phyloP scores from a whole-genome alignment of 2,329 filamentous ascomycete genomes.

The Didymosphaeria variabile region DNA sequence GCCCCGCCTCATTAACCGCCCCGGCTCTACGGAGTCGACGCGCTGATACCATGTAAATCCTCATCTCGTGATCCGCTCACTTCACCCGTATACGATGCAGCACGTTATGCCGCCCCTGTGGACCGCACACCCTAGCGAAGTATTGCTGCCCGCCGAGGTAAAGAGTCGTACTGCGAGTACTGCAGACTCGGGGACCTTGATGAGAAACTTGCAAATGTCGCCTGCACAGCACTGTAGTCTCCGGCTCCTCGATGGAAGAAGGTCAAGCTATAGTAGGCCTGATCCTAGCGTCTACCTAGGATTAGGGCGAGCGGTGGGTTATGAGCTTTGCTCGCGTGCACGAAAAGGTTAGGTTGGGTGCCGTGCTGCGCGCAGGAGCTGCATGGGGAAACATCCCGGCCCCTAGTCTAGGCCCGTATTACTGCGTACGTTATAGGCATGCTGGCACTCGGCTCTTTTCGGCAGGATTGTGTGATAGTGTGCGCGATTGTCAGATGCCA shows the following conservation, averaged over 20 bases:
- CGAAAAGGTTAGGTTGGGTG: not conserved
- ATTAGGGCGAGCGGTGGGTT: not conserved
- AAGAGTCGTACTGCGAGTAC: too few relatives aligned
- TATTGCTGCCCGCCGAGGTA: not conserved
- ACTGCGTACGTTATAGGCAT: not conserved
- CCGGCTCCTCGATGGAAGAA: too few relatives aligned
- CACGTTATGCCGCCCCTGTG: not conserved
- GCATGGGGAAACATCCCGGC: not conserved
- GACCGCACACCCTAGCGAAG: not conserved
- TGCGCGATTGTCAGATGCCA: not conserved
- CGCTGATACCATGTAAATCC: constrained; percentile 6
- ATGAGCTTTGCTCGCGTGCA: too few relatives aligned
- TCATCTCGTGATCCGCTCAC: constrained; percentile 1
- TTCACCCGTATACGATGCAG: not conserved
- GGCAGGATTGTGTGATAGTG: too few relatives aligned
- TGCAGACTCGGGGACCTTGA: too few relatives aligned
- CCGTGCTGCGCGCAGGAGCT: not conserved
- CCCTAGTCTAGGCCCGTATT: not conserved
- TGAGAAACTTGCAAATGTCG: too few relatives aligned
- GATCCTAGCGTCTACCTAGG: not conserved
- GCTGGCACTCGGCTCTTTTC: not conserved
- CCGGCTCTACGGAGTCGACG: not conserved
- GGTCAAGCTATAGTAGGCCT: too few relatives aligned
- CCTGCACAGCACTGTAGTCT: too few relatives aligned
- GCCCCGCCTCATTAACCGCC: not conserved